Evolutionary conservation across 2,329 filamentous ascomycete species (phyloP), one percentile per base, ranked within the genome.

Genomic region (Myriosclerotinia curreyana): DNA sequence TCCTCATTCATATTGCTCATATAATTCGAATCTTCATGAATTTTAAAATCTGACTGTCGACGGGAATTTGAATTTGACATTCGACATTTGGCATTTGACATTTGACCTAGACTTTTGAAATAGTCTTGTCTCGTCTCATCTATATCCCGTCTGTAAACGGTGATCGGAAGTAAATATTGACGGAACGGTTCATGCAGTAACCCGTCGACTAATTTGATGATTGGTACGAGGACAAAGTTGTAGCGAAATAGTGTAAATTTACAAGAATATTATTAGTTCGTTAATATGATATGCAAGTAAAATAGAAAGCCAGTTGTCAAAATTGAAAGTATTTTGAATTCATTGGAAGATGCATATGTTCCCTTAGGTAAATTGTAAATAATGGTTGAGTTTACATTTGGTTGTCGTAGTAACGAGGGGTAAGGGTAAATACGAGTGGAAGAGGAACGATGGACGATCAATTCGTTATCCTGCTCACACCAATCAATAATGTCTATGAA

Each of bases 1-100:
- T 49, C 34, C 34, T 50, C 52, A 38, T 22, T 34, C 40, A 48
- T 58, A 34, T 73, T 65, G 25, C 68, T 69, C 49, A 73, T 56
- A 56, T 70, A 71, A 20, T 71, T 73, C 17, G 65, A 60, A 60
- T 74, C 73, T 38, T 74, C 71, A 62, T 74, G 71, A 50, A 74
- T 73, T 50, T 69, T 66, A 65, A 74, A 74, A 42, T 70, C 67
- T 36, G 66, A 54, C 22, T 56, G 66, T 44, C 52, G 61, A 42
- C 42, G 42, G 46, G 69, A 64, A 49, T 65, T 65, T 31, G 44
- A 48, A 22, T 42, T 58, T 34, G 52, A 58, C 22, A 49, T 11
- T 25, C 61, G 14, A 36, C 22, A 3, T 58, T n/a, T n/a, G n/a
- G n/a, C n/a, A n/a, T 31, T 31, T 31, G 28, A 31, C 28, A 31